Percentiles rank a stretch among this genome's conserved stretches.
phyloP scores from a whole-genome alignment of 768 basidiomycete genomes.

The Antrodiella citrinella region DNA sequence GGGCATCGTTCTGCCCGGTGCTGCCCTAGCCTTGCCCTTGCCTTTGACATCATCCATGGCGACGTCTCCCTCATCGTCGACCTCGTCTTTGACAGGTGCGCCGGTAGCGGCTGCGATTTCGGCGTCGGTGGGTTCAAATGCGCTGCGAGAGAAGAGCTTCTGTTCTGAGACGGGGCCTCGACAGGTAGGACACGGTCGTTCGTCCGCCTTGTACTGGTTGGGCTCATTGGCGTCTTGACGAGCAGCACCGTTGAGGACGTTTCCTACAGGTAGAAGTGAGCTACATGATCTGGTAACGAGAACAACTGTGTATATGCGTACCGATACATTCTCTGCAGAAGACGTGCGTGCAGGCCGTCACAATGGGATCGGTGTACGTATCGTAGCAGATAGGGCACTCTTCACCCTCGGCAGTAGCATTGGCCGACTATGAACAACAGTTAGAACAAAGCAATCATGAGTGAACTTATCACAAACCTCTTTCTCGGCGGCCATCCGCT shows the following conservation, averaged over 20 bases:
- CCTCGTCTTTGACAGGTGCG: constrained; percentile 16
- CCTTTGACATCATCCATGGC: constrained; percentile 10
- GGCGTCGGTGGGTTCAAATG: constrained; percentile 53
- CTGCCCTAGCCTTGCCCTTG: background rate
- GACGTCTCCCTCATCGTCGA: constrained; percentile 24
- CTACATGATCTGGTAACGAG: background rate
- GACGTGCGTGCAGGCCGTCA: constrained; percentile 53
- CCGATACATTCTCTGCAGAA: constrained; percentile 58
- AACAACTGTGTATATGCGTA: constrained; percentile 19
- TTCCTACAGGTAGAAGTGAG: constrained; percentile 19
- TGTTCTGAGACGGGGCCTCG: constrained; percentile 39
- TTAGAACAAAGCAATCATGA: too few relatives aligned
- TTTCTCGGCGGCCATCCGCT: constrained; percentile 46
- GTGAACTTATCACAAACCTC: constrained; percentile 30
- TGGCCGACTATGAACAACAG: constrained; percentile 29
- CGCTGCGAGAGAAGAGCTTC: constrained; percentile 44
- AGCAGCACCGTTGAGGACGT: constrained; percentile 33
- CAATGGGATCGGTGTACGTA: constrained; percentile 38
- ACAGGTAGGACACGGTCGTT: constrained; percentile 58
- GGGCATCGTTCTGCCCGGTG: constrained; percentile 10
- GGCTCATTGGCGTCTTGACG: constrained; percentile 29
- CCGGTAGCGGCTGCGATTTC: constrained; percentile 25
- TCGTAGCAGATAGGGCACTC: constrained; percentile 66
- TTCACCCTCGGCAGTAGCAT: constrained; percentile 41
- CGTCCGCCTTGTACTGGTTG: constrained; percentile 29